These are phyloP conservation scores for Cryptosporidium andersoni DNA, from an alignment of 169 alveolate genomes.

Conservation along the genomic window DNA sequence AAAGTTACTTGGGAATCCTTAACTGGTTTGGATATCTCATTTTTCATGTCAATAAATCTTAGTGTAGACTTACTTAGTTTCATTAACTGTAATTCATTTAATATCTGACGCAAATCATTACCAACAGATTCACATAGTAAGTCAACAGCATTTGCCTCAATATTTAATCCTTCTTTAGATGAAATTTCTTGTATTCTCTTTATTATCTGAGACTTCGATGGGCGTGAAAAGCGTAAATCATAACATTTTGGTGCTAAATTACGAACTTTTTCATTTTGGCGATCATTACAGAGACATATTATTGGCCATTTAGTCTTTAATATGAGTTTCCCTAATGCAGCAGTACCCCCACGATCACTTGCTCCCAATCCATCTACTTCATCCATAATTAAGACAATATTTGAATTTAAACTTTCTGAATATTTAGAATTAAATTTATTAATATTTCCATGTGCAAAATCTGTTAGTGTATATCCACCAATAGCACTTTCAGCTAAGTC, in stretches of 20 bases:
- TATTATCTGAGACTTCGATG: constrained; percentile 83
- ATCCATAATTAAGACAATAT: constrained; percentile 91
- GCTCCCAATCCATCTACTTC: constrained; percentile 98
- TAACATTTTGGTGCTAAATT: constrained; percentile 90
- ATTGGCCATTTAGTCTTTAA: constrained; percentile 94
- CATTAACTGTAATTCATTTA: constrained; percentile 90
- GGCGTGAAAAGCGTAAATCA: constrained; percentile 91
- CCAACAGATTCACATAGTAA: constrained; percentile 87
- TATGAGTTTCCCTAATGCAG: constrained; percentile 92
- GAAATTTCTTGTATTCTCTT: constrained; percentile 86
- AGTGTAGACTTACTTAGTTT: constrained; percentile 74
- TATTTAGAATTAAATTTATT: not conserved
- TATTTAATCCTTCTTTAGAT: constrained; percentile 85
- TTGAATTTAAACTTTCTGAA: constrained; percentile 72
- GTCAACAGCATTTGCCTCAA: constrained; percentile 86
- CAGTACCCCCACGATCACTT: constrained; percentile 97
- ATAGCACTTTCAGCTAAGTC: constrained; percentile 76
- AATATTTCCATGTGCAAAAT: constrained; percentile 27
- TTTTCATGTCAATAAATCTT: constrained; percentile 76
- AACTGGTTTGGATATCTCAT: constrained; percentile 75
- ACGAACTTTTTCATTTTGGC: constrained; percentile 85
- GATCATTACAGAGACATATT: constrained; percentile 95
- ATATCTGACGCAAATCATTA: constrained; percentile 91
- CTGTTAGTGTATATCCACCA: constrained; percentile 55
- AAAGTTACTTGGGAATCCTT: constrained; percentile 87